phyloP scores from a whole-genome alignment of 177 flowering plant genomes.

The Vitis hybrid region DNA sequence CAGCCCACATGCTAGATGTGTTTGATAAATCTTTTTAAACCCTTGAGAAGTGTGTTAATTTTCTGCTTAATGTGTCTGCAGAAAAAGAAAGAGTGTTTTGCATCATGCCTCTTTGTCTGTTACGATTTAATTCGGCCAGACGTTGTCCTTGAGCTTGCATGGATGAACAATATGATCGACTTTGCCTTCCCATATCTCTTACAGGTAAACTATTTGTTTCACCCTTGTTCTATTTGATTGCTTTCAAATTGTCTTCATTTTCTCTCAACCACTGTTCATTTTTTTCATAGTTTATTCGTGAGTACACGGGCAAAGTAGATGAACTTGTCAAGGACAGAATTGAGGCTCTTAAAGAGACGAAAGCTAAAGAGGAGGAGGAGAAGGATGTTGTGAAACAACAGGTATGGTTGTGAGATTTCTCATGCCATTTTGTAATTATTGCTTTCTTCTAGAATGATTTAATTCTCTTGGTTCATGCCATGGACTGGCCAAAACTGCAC shows the following conservation, averaged over 20 bases:
- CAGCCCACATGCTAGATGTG: no score
- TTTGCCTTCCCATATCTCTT: slow-evolving; percentile 94
- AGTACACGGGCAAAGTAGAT: slow-evolving; percentile 93
- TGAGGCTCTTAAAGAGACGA: slow-evolving; percentile 73
- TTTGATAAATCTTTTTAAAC: no score
- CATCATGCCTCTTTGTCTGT: slow-evolving; percentile 93
- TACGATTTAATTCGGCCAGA: slow-evolving; percentile 89
- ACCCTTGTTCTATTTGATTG: not conserved
- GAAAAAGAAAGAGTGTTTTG: slow-evolving; percentile 99
- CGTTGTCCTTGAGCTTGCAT: slow-evolving; percentile 93
- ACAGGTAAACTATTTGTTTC: slow-evolving; percentile 56
- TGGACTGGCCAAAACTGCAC: no score
- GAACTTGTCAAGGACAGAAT: slow-evolving; percentile 88
- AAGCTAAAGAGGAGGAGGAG: slow-evolving; percentile 89
- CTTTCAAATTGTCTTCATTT: not conserved
- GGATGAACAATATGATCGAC: slow-evolving; percentile 95
- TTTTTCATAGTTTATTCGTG: slow-evolving; percentile 49
- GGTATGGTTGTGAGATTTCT: slow-evolving; percentile 35
- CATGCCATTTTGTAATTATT: no score
- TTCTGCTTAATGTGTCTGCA: slow-evolving; percentile 28
- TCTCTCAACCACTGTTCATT: not conserved
- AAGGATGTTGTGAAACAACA: slow-evolving; percentile 90
- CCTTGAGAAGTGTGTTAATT: not conserved
- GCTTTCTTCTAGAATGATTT: no score
- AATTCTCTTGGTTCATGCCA: no score